Evolutionary conservation across 169 alveolate genomes (phyloP).

Genomic region (Plasmodium knowlesi): DNA sequence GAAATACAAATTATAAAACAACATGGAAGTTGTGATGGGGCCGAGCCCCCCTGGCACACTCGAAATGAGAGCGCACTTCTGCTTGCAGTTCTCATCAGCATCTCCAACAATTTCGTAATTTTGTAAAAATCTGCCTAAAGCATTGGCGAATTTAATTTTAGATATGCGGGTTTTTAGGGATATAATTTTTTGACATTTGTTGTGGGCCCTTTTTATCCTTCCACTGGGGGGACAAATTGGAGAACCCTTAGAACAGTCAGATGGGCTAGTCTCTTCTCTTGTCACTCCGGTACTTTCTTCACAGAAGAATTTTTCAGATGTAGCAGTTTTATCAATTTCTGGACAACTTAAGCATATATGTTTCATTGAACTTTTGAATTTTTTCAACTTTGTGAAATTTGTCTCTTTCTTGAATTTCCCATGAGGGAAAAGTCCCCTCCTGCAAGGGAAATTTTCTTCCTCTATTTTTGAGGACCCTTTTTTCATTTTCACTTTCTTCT

Average conservation of each 20-base stretch:
- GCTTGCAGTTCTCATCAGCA: conserved; percentile 22
- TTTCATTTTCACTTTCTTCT: not conserved
- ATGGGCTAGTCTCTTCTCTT: not conserved
- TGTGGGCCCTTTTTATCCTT: not conserved
- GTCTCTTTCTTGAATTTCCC: not conserved
- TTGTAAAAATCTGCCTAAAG: conserved; percentile 1
- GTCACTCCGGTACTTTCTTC: not conserved
- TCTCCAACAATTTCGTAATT: conserved; percentile 56
- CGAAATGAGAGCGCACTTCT: conserved; percentile 11
- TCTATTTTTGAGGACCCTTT: not conserved
- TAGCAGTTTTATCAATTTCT: not conserved
- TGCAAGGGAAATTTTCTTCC: not conserved
- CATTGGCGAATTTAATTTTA: conserved; percentile 16
- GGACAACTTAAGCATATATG: not conserved
- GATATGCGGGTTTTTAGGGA: conserved; percentile 9
- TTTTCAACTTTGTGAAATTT: not conserved
- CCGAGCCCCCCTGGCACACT: conserved; percentile 69
- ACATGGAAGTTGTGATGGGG: conserved; percentile 48
- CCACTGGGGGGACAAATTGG: not conserved
- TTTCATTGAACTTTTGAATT: not conserved
- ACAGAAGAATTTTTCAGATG: not conserved
- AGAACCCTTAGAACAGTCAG: not conserved
- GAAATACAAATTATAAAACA: conserved; percentile 52
- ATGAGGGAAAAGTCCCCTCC: not conserved
- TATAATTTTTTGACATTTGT: not conserved